Evolutionary conservation across 1,284 basidiomycete species (phyloP).

Genomic region (Puccinia coronata): DNA sequence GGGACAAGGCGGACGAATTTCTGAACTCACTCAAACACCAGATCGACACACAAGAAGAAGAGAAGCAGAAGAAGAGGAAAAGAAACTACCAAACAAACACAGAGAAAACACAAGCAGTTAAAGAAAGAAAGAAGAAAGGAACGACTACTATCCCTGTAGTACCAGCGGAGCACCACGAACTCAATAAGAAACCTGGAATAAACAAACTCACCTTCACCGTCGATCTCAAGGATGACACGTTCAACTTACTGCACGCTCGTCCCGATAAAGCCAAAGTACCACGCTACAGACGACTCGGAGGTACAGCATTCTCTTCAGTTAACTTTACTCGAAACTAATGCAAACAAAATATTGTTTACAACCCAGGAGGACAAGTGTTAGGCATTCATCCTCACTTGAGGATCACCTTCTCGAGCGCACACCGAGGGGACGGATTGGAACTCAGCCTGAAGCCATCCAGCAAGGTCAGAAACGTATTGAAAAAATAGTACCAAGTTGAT

Average conservation of each 20-base stretch:
- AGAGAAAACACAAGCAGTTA: background rate
- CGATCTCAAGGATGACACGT: constrained; percentile 41
- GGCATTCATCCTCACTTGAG: constrained; percentile 20
- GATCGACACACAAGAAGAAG: background rate
- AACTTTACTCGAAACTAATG: background rate
- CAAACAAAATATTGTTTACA: background rate
- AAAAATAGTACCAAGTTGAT: background rate
- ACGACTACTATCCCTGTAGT: background rate
- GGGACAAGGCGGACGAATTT: constrained; percentile 2
- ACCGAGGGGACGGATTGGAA: constrained; percentile 41
- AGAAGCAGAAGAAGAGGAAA: too few species aligned
- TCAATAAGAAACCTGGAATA: too few species aligned
- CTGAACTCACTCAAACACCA: constrained; percentile 20
- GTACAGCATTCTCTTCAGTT: background rate
- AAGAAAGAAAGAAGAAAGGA: background rate
- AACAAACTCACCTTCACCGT: constrained; percentile 20
- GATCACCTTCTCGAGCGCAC: constrained; percentile 36
- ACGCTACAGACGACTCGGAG: constrained; percentile 38
- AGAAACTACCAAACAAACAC: background rate
- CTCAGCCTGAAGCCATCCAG: constrained; percentile 18
- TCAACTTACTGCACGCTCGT: constrained; percentile 37
- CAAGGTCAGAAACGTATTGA: constrained; percentile 24
- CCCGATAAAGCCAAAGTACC: constrained; percentile 37
- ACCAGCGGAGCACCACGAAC: constrained; percentile 1
- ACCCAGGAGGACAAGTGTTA: constrained; percentile 31